These are phyloP conservation scores for Blastobotrys chiropterorum DNA, from an alignment of 805 yeast species.

Conservation along the genomic window DNA sequence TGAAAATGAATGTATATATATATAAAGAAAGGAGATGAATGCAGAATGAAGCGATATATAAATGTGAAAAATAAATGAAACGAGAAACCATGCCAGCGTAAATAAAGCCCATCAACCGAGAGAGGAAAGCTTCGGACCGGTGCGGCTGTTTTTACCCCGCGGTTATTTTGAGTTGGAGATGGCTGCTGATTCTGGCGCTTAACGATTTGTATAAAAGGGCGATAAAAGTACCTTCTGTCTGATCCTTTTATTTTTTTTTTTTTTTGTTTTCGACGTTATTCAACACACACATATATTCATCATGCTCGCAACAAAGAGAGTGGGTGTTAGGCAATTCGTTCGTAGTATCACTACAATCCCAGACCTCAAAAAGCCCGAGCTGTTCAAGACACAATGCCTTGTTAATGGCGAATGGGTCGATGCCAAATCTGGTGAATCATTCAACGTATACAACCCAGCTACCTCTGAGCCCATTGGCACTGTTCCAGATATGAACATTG, in stretches of 20 bases:
- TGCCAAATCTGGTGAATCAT: slow-evolving; percentile 39
- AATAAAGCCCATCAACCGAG: neutral
- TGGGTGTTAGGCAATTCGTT: neutral
- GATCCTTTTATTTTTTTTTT: too few relatives aligned
- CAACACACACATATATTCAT: neutral
- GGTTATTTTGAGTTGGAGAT: neutral
- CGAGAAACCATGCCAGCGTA: neutral
- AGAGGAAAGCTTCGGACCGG: neutral
- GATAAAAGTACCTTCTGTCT: neutral
- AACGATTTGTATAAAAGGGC: neutral
- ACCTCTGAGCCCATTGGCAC: slow-evolving; percentile 43
- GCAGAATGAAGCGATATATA: neutral
- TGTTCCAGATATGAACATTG: slow-evolving; percentile 51
- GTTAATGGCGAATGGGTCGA: slow-evolving; percentile 72
- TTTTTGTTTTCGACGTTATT: neutral
- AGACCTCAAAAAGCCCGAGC: slow-evolving; percentile 1
- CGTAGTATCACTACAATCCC: neutral
- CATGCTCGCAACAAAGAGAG: neutral
- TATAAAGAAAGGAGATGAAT: neutral
- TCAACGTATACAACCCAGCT: slow-evolving; percentile 75
- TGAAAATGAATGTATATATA: neutral
- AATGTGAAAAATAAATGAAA: neutral
- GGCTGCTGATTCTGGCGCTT: neutral
- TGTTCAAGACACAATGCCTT: slow-evolving; percentile 20
- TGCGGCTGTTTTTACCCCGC: neutral